Evolutionary conservation across 495 filamentous ascomycete species (phyloP).

Genomic region (Penicillium taxi): DNA sequence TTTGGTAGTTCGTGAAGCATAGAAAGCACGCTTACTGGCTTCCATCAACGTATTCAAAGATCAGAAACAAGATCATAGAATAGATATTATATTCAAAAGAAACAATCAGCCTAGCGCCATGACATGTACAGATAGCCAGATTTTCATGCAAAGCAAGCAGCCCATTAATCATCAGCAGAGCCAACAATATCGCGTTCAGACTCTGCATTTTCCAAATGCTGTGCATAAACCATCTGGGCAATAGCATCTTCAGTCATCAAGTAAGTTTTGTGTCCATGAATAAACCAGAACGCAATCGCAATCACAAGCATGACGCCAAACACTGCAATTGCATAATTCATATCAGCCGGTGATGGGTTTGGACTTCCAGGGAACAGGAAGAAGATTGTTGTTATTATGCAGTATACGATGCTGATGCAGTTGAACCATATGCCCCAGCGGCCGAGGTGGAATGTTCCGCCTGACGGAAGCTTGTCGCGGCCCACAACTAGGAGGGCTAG

Average conservation of each 20-base stretch:
- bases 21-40: no score
- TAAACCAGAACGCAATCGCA: constrained; percentile 37
- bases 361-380: constrained; percentile 40
- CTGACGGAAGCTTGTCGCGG: constrained; percentile 35
- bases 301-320: constrained; percentile 45
- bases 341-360: constrained; percentile 33
- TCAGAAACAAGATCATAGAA: no score
- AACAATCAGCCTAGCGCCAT: no score
- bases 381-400: constrained; percentile 40
- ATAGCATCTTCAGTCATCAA: constrained; percentile 36
- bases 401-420: constrained; percentile 40
- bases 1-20: no score
- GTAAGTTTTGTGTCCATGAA: constrained; percentile 31
- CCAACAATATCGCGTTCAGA: neutral
- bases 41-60: no score
- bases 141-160: neutral
- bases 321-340: constrained; percentile 45
- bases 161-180: neutral
- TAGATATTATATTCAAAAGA: no score
- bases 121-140: no score
- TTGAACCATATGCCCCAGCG: constrained; percentile 31
- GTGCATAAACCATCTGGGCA: constrained; percentile 34
- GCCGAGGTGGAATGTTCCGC: constrained; percentile 36
- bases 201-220: constrained; percentile 26
- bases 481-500: constrained; percentile 33